Conservation (phyloP, 257 asterid species). For the Solanum microdontum region DNA sequence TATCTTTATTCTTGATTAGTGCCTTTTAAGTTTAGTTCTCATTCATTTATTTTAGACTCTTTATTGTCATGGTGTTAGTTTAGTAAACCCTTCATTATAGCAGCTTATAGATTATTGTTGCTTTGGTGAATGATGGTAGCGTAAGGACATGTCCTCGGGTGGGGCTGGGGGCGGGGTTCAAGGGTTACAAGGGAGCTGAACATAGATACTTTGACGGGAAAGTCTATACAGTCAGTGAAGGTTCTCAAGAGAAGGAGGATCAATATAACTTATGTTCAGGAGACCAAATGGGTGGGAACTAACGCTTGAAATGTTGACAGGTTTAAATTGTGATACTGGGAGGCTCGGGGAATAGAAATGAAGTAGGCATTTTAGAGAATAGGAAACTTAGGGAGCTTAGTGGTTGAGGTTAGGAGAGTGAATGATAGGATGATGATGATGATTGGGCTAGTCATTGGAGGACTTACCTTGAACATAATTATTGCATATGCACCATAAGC, state of each 20-base stretch:
- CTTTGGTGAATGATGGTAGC: neutral
- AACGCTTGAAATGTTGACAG: neutral
- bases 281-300: neutral
- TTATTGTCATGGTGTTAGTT: neutral
- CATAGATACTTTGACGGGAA: neutral
- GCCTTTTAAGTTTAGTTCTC: neutral
- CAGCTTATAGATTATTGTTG: neutral
- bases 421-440: neutral
- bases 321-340: neutral
- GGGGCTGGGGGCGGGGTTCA: neutral
- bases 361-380: neutral
- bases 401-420: neutral
- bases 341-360: neutral
- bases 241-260: neutral
- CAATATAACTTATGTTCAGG: neutral
- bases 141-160: neutral
- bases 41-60: neutral
- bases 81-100: neutral
- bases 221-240: neutral
- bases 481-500: neutral
- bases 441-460: neutral
- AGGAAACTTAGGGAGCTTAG: neutral
- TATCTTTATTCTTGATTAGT: neutral
- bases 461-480: neutral
- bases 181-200: neutral